These are phyloP conservation scores for Monosporascus sp. DNA, from an alignment of 2,329 filamentous ascomycete genomes.

Conservation along the genomic window DNA sequence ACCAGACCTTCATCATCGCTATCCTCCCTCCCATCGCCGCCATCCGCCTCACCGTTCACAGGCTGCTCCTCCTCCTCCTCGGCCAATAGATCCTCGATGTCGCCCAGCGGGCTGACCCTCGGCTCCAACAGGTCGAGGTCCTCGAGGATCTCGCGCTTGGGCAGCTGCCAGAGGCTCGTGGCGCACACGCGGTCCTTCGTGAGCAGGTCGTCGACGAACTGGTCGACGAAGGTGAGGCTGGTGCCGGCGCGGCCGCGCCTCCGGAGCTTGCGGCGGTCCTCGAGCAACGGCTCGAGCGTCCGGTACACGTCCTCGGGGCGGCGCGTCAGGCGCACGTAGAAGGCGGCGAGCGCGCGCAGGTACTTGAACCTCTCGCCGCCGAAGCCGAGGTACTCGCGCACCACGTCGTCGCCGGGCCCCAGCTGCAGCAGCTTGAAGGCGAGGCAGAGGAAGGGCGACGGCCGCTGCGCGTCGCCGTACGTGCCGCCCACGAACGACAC, in stretches of 20 bases:
- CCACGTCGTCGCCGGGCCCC: slow-evolving; percentile 69
- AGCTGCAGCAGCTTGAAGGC: slow-evolving; percentile 93
- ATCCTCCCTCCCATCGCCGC: slow-evolving; percentile 9
- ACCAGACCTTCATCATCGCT: slow-evolving; percentile 10
- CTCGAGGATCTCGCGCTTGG: slow-evolving; percentile 74
- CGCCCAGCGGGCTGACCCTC: slow-evolving; percentile 75
- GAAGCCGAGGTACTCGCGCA: slow-evolving; percentile 73
- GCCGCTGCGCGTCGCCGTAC: slow-evolving; percentile 76
- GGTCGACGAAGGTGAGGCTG: slow-evolving; percentile 74
- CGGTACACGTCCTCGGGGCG: slow-evolving; percentile 74
- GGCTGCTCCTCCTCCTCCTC: slow-evolving; percentile 46
- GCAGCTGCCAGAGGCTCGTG: slow-evolving; percentile 89
- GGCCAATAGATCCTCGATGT: slow-evolving; percentile 66
- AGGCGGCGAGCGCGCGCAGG: slow-evolving; percentile 79
- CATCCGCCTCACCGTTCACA: background rate
- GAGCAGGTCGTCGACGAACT: slow-evolving; percentile 89
- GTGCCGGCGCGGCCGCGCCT: slow-evolving; percentile 70
- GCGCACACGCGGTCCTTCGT: slow-evolving; percentile 86
- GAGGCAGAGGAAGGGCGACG: slow-evolving; percentile 88
- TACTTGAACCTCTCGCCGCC: slow-evolving; percentile 80
- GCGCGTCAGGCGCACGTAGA: slow-evolving; percentile 89
- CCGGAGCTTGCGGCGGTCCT: slow-evolving; percentile 78
- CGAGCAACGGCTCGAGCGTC: slow-evolving; percentile 75
- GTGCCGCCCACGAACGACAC: slow-evolving; percentile 83
- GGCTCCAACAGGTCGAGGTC: slow-evolving; percentile 85